Conservation (phyloP, 768 basidiomycete genomes). For the Piloderma croceum region DNA sequence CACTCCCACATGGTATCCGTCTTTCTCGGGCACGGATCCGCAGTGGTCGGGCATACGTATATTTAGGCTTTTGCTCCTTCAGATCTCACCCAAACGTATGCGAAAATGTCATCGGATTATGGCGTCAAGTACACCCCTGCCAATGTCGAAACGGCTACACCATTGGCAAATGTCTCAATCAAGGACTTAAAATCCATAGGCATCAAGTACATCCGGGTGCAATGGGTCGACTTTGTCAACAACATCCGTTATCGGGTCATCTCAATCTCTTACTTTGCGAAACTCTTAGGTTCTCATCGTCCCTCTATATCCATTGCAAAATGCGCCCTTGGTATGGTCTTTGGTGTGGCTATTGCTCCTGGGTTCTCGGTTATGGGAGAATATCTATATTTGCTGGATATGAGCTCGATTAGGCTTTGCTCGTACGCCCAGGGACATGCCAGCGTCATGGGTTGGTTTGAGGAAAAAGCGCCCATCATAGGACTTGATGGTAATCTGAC, state of each 20-base stretch:
- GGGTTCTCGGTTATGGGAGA: constrained; percentile 56
- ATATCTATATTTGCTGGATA: constrained; percentile 53
- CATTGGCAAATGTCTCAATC: too few relatives aligned
- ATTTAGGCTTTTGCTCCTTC: too few relatives aligned
- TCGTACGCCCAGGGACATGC: constrained; percentile 58
- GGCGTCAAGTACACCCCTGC: not conserved
- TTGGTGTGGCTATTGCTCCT: constrained; percentile 34
- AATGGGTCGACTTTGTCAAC: constrained; percentile 42
- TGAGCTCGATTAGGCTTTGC: constrained; percentile 45
- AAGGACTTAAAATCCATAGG: not conserved
- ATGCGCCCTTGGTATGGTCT: constrained; percentile 47
- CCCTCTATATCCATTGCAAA: constrained; percentile 50
- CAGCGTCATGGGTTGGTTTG: constrained; percentile 62
- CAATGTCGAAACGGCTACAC: not conserved
- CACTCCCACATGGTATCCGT: too few relatives aligned
- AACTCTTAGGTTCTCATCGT: constrained; percentile 44
- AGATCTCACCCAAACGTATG: too few relatives aligned
- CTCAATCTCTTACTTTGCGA: constrained; percentile 47
- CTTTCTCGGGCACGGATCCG: too few relatives aligned
- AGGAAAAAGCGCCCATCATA: constrained; percentile 45
- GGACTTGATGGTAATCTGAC: constrained; percentile 27
- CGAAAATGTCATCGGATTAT: too few relatives aligned
- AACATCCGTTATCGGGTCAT: constrained; percentile 55
- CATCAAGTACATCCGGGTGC: not conserved
- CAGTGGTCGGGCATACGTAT: too few relatives aligned